A percentile compares a stretch with the other conserved stretches of the same genome.
phyloP scores from a whole-genome alignment of 73 alveolate species.

The Effrenium voratum region DNA sequence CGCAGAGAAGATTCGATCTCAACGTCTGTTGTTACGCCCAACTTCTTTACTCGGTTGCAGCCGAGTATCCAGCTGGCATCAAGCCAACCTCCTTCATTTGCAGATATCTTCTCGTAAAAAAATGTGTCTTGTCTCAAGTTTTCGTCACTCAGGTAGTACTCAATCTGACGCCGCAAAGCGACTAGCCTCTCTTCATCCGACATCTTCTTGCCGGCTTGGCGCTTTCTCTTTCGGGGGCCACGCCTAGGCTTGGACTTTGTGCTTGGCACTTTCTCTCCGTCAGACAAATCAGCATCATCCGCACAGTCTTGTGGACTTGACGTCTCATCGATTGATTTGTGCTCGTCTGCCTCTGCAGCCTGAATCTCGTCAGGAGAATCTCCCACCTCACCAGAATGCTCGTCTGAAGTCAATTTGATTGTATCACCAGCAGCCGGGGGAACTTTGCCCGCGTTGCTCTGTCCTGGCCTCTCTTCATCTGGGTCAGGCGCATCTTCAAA shows the following conservation, averaged over 20 bases:
- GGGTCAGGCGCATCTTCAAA: constrained; percentile 40
- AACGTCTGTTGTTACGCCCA: constrained; percentile 95
- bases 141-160: constrained; percentile 89
- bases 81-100: constrained; percentile 95
- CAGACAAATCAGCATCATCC: background rate
- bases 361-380: background rate
- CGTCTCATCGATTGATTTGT: background rate
- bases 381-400: background rate
- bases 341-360: background rate
- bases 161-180: constrained; percentile 35
- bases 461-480: no score
- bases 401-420: background rate
- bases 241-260: no score
- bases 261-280: no score
- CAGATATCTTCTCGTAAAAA: constrained; percentile 95
- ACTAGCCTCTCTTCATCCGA: background rate
- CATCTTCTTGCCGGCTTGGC: background rate
- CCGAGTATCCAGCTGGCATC: constrained; percentile 94
- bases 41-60: constrained; percentile 95
- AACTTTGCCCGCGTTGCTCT: background rate
- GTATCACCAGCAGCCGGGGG: background rate
- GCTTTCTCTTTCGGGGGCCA: no score
- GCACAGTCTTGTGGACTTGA: background rate
- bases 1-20: constrained; percentile 94
- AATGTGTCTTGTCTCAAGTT: constrained; percentile 94